phyloP scores from a whole-genome alignment of 768 basidiomycete genomes.

The Cystofilobasidium bisporidii region DNA sequence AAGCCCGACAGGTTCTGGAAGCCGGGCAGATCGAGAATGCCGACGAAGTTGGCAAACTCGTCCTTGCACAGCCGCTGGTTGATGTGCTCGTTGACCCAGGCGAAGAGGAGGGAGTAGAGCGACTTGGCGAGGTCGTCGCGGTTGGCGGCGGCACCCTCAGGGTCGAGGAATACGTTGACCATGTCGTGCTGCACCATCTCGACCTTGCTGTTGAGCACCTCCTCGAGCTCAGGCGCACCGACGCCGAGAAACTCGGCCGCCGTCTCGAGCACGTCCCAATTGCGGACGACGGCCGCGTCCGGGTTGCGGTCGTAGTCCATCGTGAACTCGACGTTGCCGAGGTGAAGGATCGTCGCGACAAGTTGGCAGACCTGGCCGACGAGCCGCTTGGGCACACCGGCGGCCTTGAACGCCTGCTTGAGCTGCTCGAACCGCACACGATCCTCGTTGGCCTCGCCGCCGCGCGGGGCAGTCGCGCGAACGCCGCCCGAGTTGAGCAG shows the following conservation, averaged over 20 bases:
- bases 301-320: constrained; percentile 73
- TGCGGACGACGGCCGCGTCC: constrained; percentile 85
- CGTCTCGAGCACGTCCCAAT: constrained; percentile 66
- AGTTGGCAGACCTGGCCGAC: constrained; percentile 94
- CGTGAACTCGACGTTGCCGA: constrained; percentile 89
- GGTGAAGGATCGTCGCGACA: constrained; percentile 86
- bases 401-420: constrained; percentile 82
- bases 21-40: constrained; percentile 87
- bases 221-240: constrained; percentile 59
- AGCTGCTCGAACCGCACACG: constrained; percentile 83
- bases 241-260: constrained; percentile 90
- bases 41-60: constrained; percentile 72
- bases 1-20: constrained; percentile 63
- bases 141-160: constrained; percentile 84
- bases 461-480: neutral
- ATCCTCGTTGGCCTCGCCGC: constrained; percentile 50
- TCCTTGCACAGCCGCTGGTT: constrained; percentile 91
- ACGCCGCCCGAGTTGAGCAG: constrained; percentile 52
- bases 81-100: constrained; percentile 92
- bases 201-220: constrained; percentile 77
- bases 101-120: constrained; percentile 84
- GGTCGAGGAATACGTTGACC: constrained; percentile 93
- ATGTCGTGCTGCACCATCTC: constrained; percentile 89
- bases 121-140: constrained; percentile 89
- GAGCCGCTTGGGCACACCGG: constrained; percentile 84